A percentile compares a stretch with the other conserved stretches of the same genome.
Evolutionary conservation across 805 yeast genomes (phyloP).

Genomic region (Blastobotrys peoriensis): DNA sequence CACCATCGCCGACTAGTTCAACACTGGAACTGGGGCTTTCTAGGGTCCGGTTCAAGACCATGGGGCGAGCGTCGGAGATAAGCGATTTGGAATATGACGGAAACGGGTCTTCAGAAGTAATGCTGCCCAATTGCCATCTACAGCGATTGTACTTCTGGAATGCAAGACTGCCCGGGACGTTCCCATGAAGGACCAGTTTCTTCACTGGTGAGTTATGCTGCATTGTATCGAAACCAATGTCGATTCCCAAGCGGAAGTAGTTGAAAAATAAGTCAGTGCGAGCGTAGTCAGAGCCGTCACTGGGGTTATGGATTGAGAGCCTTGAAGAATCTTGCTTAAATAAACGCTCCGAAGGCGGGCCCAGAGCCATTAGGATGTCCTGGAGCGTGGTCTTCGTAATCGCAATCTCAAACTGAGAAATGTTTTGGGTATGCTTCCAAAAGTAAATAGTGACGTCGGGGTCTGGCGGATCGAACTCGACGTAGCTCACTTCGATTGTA

Average conservation of each 20-base stretch:
- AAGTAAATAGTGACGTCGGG: slow-evolving; percentile 6
- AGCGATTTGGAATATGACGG: slow-evolving; percentile 2
- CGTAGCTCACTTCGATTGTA: slow-evolving; percentile 5
- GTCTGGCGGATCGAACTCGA: slow-evolving; percentile 7
- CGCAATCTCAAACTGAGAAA: slow-evolving; percentile 5
- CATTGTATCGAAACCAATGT: slow-evolving; percentile 42
- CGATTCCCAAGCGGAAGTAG: slow-evolving; percentile 50
- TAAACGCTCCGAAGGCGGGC: slow-evolving; percentile 52
- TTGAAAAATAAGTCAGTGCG: slow-evolving; percentile 30
- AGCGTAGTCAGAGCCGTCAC: slow-evolving; percentile 12
- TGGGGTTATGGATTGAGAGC: slow-evolving; percentile 37
- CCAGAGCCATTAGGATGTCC: slow-evolving; percentile 41
- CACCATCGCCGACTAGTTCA: slow-evolving; percentile 23
- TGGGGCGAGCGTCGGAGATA: slow-evolving; percentile 13
- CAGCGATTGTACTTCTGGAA: slow-evolving; percentile 52
- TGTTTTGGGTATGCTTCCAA: slow-evolving; percentile 7
- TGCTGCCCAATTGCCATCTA: slow-evolving; percentile 35
- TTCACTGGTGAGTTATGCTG: slow-evolving; percentile 33
- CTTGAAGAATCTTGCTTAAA: slow-evolving; percentile 39
- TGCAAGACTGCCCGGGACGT: slow-evolving; percentile 47
- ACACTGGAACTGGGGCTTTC: slow-evolving; percentile 26
- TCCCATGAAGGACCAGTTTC: slow-evolving; percentile 49
- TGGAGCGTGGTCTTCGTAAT: slow-evolving; percentile 46
- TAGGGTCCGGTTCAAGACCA: slow-evolving; percentile 21
- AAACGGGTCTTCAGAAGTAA: slow-evolving; percentile 11